Base-by-base conservation (phyloP, 23 red algal species). In the Agarophyton chilense region DNA sequence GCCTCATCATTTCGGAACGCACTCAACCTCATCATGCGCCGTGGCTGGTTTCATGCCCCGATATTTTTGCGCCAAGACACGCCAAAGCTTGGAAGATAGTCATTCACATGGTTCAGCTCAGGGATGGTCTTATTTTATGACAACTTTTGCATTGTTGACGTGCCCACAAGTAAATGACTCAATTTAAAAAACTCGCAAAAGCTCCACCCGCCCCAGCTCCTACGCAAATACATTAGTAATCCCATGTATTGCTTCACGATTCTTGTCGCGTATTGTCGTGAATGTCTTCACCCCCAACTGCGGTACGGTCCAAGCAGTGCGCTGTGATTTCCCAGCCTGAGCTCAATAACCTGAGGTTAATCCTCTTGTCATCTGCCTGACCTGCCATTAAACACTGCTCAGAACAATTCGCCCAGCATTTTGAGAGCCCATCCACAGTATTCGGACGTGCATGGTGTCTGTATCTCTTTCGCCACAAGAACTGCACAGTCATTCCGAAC, bases 81-180 rank as follows among this genome's bases (percentile, higher is more conserved):
- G 86, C 89, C 0, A 31, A 78, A 4, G 94, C 61, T 22, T 96
- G 94, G 94, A 68, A 74, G 43, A 32, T 63, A 11, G 72, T 79
- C 36, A 92, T 87, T 12, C 81, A 91, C 41, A 36, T 47, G 33
- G 94, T 96, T 10, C 86, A 91, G 52, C 58, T 19, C 26, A 41
- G 28, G 18, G 85, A 78, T 31, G 94, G 94, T 16, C 54, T 39
- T 2, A 96, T 96, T 16, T 96, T 91, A 28, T 91, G 80, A 40
- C 94, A 96, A 53, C 56, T 96, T 13, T 96, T 86, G 94, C 94
- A 96, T 62, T 55, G 57, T 61, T 86, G 94, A 8, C 81, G 94
- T 36, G 78, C 77, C n/a, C n/a, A n/a, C n/a, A n/a, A n/a, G n/a
- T n/a, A n/a, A n/a, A n/a, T n/a, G n/a, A n/a, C n/a, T n/a, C n/a